A percentile compares a stretch with the other conserved stretches of the same genome.
phyloP scores from a whole-genome alignment of 805 yeast genomes.

The Yarrowia alimentaria region DNA sequence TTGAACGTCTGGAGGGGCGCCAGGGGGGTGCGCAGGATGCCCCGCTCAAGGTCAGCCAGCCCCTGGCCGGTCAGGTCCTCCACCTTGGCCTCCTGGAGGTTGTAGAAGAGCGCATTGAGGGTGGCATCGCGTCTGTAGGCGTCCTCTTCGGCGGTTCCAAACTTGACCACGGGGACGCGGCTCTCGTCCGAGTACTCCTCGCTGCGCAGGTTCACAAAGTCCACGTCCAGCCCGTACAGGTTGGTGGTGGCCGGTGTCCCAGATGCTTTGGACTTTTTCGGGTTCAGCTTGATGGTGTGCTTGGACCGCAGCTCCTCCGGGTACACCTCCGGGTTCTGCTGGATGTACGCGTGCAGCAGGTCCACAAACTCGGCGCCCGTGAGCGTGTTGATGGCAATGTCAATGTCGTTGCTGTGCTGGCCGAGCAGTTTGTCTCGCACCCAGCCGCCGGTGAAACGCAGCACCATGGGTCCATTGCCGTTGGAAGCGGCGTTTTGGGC shows the following conservation, averaged over 20 bases:
- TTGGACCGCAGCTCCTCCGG: constrained; percentile 41
- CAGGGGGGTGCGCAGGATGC: constrained; percentile 83
- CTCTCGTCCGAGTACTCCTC: constrained; percentile 82
- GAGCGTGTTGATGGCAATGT: constrained; percentile 80
- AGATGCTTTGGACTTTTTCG: constrained; percentile 94
- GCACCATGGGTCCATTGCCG: constrained; percentile 38
- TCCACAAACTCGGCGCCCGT: constrained; percentile 86
- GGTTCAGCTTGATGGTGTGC: constrained; percentile 86
- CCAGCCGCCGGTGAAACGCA: constrained; percentile 97
- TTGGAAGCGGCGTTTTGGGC: constrained; percentile 30
- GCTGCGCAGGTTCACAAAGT: constrained; percentile 85
- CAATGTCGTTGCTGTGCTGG: constrained; percentile 77
- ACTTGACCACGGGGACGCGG: constrained; percentile 77
- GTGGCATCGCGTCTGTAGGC: constrained; percentile 95
- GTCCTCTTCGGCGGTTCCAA: constrained; percentile 90
- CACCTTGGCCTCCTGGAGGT: constrained; percentile 60
- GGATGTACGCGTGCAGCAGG: constrained; percentile 53
- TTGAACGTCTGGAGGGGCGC: constrained; percentile 79
- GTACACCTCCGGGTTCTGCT: constrained; percentile 37
- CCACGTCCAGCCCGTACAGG: constrained; percentile 79
- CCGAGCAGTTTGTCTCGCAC: constrained; percentile 92
- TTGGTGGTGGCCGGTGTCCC: constrained; percentile 95
- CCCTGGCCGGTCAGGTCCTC: constrained; percentile 88
- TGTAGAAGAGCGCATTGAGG: constrained; percentile 85
- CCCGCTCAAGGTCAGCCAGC: constrained; percentile 62